Evolutionary conservation across 495 filamentous ascomycete genomes (phyloP), one percentile per base, ranked within the genome.

Genomic region (Neurospora tetraspora): DNA sequence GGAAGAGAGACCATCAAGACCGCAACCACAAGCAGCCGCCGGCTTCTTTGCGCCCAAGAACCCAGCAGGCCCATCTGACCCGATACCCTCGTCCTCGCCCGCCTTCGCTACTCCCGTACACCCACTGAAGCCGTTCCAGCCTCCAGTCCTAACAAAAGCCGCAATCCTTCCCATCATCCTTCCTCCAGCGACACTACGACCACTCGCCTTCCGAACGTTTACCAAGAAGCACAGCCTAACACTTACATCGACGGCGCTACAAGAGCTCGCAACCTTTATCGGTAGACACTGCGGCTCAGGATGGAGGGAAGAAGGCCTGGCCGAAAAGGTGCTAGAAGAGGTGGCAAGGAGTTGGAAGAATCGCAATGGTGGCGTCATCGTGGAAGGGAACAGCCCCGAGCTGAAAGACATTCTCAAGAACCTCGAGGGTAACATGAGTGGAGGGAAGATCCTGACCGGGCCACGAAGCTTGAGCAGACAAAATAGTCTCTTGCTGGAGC

Each of bases 211-310:
- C 80, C 91, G 96, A 45, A 95, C 93, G 1, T 96, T 99, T 75
- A 99, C 96, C 8, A 97, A 97, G 82, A 99, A 99, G 77, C 93
- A 99, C 81, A 95, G 94, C 79, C 86, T 99, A 43, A 98, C 94
- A 0, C 90, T 99, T 45, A 97, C 93, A 4, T 95, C 95, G 1
- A 87, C 94, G 10, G 93, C 96, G 0, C 86, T 99, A 1, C 89
- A 94, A 80, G 88, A 90, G 11, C 85, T 99, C 31, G 94, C 96
- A 14, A 86, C 88, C 0, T 98, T 98, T 78, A 91, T 98, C 43
- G 96, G 96, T 14, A 91, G 91, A 69, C 91, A 97, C 80, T 99
- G 96, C 79, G 96, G 96, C 65, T 92, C 94, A 43, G 94, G 91
- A 89, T 99, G 96, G 96, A 88, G 96, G 74, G 94, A 98, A 83